These are phyloP conservation scores for Bacidia gigantensis DNA, from an alignment of 495 filamentous ascomycete genomes.

Conservation along the genomic window DNA sequence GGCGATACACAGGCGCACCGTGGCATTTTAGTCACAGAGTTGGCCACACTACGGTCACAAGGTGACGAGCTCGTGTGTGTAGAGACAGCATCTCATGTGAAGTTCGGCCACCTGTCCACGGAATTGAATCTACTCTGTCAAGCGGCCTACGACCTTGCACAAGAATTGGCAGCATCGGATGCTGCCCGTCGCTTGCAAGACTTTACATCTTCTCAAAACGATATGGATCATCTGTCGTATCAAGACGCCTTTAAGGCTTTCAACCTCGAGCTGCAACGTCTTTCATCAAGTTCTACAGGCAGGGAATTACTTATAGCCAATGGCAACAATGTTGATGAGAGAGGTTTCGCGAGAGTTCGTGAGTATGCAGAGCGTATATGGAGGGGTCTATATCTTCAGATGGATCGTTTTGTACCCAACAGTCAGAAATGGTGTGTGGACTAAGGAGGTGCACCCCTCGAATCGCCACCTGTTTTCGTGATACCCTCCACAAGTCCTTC, in stretches of 20 bases:
- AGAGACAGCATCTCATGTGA: conserved; percentile 1
- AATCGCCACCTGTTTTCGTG: too few relatives aligned
- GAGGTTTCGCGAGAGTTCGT: background rate
- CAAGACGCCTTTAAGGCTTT: background rate
- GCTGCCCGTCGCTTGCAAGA: conserved; percentile 5
- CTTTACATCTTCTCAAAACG: background rate
- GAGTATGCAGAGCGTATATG: background rate
- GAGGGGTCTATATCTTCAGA: background rate
- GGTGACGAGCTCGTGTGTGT: background rate
- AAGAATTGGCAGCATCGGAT: conserved; percentile 4
- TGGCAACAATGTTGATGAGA: conserved; percentile 4
- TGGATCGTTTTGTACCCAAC: background rate
- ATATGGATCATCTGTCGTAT: background rate
- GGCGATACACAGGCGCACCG: background rate
- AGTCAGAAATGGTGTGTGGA: conserved; percentile 2
- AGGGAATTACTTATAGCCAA: conserved; percentile 4
- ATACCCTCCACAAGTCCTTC: too few relatives aligned
- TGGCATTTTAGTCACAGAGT: background rate
- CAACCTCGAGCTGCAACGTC: conserved; percentile 1
- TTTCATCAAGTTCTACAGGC: conserved; percentile 4
- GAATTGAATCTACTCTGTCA: conserved; percentile 1
- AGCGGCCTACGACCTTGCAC: conserved; percentile 8
- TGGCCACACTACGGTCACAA: background rate
- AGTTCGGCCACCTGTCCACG: background rate
- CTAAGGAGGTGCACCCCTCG: too few relatives aligned